Conservation (phyloP, 331 rosid genomes). For the Dryas integrifolia region DNA sequence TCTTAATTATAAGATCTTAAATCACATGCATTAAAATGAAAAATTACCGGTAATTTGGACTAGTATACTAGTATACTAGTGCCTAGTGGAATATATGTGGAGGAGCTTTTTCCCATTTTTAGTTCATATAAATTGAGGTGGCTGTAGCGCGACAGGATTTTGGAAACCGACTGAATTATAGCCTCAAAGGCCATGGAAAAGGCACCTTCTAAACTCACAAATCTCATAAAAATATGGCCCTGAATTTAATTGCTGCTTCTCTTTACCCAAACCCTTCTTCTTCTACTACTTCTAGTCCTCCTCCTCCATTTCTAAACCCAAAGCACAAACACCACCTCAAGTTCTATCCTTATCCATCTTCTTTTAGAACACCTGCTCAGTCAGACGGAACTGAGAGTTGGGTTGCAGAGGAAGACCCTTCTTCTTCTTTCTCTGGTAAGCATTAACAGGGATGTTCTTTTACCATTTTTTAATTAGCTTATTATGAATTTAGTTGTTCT, state of each 20-base stretch:
- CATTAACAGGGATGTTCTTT: background rate
- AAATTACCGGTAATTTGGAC: no score
- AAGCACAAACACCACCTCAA: conserved; percentile 42
- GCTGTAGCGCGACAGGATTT: background rate
- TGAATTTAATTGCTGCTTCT: conserved; percentile 45
- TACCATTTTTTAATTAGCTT: background rate
- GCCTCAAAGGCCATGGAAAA: conserved; percentile 6
- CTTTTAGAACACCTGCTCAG: conserved; percentile 47
- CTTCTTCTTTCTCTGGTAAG: conserved; percentile 52
- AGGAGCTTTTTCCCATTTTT: conserved; percentile 13
- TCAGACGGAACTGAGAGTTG: conserved; percentile 57
- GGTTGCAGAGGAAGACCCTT: conserved; percentile 44
- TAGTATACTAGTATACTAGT: no score
- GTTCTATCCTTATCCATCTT: conserved; percentile 27
- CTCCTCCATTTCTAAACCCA: conserved; percentile 28
- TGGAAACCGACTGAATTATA: conserved; percentile 18
- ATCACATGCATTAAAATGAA: no score
- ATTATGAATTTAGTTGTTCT: background rate
- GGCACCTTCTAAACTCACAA: conserved; percentile 10
- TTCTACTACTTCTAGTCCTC: conserved; percentile 6
- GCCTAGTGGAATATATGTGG: conserved; percentile 32
- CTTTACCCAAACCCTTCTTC: conserved; percentile 38
- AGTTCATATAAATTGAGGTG: conserved; percentile 14
- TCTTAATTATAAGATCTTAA: no score
- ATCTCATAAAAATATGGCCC: conserved; percentile 47